Evolutionary conservation across 2,329 filamentous ascomycete species (phyloP).

Genomic region (Nothopassalora personata): DNA sequence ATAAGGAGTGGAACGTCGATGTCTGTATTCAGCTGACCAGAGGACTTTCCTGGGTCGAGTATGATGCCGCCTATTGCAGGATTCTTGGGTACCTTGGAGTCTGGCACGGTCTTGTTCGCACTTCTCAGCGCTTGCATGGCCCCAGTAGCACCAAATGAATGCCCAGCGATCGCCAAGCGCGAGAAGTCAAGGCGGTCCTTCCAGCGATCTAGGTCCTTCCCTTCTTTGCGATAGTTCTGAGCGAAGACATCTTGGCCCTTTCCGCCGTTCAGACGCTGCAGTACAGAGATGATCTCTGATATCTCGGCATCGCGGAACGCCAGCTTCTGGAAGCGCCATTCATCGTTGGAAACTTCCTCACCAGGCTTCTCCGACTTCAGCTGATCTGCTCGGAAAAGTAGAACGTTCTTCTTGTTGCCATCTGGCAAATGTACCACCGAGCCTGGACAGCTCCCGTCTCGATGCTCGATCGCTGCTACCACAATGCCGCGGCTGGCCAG

Average conservation of each 20-base stretch:
- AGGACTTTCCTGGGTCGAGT: slow-evolving; percentile 59
- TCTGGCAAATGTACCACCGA: slow-evolving; percentile 34
- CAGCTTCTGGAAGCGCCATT: slow-evolving; percentile 25
- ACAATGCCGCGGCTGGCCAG: slow-evolving; percentile 40
- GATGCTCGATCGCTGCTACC: slow-evolving; percentile 41
- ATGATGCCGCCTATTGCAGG: slow-evolving; percentile 53
- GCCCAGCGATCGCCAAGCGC: slow-evolving; percentile 53
- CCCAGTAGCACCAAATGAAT: slow-evolving; percentile 61
- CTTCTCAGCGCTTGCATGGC: slow-evolving; percentile 54
- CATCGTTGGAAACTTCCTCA: slow-evolving; percentile 16
- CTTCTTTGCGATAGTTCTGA: slow-evolving; percentile 46
- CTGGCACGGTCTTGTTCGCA: slow-evolving; percentile 34
- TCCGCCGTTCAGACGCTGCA: slow-evolving; percentile 34
- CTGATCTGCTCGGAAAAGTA: slow-evolving; percentile 35
- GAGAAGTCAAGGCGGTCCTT: slow-evolving; percentile 49
- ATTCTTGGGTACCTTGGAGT: slow-evolving; percentile 2
- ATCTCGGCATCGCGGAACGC: slow-evolving; percentile 42
- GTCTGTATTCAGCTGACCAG: slow-evolving; percentile 54
- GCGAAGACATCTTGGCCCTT: slow-evolving; percentile 28
- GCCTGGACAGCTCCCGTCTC: slow-evolving; percentile 41
- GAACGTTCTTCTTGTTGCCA: slow-evolving; percentile 31
- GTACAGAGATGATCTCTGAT: slow-evolving; percentile 37
- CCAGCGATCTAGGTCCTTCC: slow-evolving; percentile 45
- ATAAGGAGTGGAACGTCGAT: slow-evolving; percentile 54
- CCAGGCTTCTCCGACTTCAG: slow-evolving; percentile 20